Conservation (phyloP, 352 stramenopile species). For the Phytophthora litchii region DNA sequence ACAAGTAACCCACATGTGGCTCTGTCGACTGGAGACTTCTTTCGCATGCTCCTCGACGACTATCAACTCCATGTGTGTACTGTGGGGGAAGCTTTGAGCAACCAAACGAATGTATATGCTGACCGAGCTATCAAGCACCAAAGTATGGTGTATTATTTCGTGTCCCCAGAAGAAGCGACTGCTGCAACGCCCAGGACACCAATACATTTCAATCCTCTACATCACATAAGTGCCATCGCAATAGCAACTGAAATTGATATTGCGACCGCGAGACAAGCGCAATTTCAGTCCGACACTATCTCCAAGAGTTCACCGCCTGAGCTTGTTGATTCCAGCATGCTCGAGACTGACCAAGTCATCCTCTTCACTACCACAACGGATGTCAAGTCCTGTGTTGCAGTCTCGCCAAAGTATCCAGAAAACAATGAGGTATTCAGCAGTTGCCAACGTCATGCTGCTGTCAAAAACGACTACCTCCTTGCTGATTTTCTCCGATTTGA, state of each 20-base stretch:
- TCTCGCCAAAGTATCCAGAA: background rate
- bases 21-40: slow-evolving; percentile 37
- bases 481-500: slow-evolving; percentile 17
- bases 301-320: background rate
- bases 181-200: background rate
- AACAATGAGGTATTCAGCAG: background rate
- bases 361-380: slow-evolving; percentile 14
- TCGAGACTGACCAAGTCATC: slow-evolving; percentile 20
- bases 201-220: slow-evolving; percentile 37
- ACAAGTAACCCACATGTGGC: background rate
- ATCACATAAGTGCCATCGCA: slow-evolving; percentile 43
- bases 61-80: slow-evolving; percentile 26
- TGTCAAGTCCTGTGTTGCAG: slow-evolving; percentile 7
- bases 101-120: slow-evolving; percentile 1
- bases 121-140: background rate
- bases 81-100: slow-evolving; percentile 6
- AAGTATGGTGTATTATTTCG: slow-evolving; percentile 44
- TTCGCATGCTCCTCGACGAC: slow-evolving; percentile 38
- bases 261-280: slow-evolving; percentile 1
- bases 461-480: slow-evolving; percentile 1
- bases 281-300: background rate
- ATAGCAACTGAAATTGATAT: slow-evolving; percentile 29
- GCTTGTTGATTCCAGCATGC: background rate
- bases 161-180: slow-evolving; percentile 20
- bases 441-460: background rate